phyloP scores from a whole-genome alignment of 2,329 filamentous ascomycete genomes.

The Diaporthe sp. region DNA sequence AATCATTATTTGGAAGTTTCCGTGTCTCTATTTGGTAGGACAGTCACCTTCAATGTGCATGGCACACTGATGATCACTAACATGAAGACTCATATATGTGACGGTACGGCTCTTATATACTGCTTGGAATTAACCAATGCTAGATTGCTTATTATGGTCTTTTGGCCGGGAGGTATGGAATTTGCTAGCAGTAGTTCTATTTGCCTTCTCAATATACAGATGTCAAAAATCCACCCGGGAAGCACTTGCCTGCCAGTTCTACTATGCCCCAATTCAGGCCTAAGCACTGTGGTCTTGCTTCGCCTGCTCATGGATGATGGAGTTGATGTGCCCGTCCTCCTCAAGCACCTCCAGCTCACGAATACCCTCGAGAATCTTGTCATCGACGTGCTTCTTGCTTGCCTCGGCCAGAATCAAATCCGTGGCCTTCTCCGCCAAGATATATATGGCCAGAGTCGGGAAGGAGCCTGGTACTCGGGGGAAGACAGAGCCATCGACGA shows the following conservation, averaged over 20 bases:
- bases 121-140: too few relatives aligned
- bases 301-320: slow-evolving; percentile 13
- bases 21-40: too few relatives aligned
- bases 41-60: too few relatives aligned
- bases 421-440: slow-evolving; percentile 24
- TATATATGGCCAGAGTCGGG: slow-evolving; percentile 18
- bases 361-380: slow-evolving; percentile 37
- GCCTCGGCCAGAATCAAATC: slow-evolving; percentile 16
- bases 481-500: slow-evolving; percentile 23
- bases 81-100: not conserved
- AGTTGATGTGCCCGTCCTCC: slow-evolving; percentile 13
- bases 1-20: too few relatives aligned
- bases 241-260: too few relatives aligned
- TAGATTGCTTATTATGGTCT: too few relatives aligned
- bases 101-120: too few relatives aligned
- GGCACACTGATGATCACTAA: not conserved
- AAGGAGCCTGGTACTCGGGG: slow-evolving; percentile 24
- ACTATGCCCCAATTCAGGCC: not conserved
- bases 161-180: too few relatives aligned
- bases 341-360: slow-evolving; percentile 19
- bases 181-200: too few relatives aligned
- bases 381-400: slow-evolving; percentile 28
- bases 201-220: too few relatives aligned
- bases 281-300: not conserved
- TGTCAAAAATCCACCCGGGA: too few relatives aligned